phyloP scores from a whole-genome alignment of 306 rosid genomes.

The Herpetospermum pedunculosum region DNA sequence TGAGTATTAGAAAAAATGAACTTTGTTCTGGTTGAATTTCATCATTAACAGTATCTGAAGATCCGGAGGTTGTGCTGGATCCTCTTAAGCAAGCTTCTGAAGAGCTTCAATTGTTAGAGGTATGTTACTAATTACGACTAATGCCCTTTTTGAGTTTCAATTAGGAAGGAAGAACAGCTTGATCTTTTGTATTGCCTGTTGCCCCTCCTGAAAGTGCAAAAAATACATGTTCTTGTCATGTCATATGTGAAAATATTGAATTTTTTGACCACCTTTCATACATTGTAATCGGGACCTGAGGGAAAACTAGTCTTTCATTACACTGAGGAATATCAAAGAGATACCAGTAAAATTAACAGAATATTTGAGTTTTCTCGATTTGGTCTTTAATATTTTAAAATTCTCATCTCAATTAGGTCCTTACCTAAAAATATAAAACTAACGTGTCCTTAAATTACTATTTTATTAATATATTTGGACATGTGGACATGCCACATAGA shows the following conservation, averaged over 20 bases:
- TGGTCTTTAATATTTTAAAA: too few relatives aligned
- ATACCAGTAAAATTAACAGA: not conserved
- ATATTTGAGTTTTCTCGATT: not conserved
- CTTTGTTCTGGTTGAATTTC: not conserved
- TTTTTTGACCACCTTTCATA: not conserved
- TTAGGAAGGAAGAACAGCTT: not conserved
- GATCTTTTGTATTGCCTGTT: not conserved
- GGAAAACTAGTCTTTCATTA: not conserved
- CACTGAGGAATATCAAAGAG: not conserved
- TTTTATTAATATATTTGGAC: too few relatives aligned
- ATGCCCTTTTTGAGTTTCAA: not conserved
- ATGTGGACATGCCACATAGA: too few relatives aligned
- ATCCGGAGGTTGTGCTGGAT: conserved; percentile 49
- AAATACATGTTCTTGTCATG: not conserved
- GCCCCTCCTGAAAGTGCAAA: not conserved
- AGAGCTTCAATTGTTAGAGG: conserved; percentile 83
- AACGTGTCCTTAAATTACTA: too few relatives aligned
- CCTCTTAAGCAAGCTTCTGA: conserved; percentile 71
- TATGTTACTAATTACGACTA: conserved; percentile 21
- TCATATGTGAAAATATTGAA: not conserved
- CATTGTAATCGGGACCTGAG: not conserved
- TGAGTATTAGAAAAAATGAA: not conserved
- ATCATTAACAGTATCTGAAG: conserved; percentile 38
- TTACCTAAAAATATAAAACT: too few relatives aligned
- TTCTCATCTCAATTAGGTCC: too few relatives aligned